Base-by-base conservation (phyloP, 225 moss, liverwort and hornwort genomes). In the Sphagnum tenellum region DNA sequence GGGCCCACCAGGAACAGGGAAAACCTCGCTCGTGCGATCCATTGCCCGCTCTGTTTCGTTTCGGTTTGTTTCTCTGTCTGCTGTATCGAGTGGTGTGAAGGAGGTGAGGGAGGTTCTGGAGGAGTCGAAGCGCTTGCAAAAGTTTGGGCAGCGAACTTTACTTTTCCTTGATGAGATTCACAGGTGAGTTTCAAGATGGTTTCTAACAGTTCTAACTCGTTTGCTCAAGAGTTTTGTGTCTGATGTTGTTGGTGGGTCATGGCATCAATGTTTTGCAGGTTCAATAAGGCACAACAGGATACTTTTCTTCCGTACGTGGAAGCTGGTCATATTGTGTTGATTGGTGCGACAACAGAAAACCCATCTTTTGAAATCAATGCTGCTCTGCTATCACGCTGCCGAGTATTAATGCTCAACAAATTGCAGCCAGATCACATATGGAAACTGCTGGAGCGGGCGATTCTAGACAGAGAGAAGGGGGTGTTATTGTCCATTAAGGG, bases 201-300 rank as follows among this genome's bases (percentile, higher is more conserved):
- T 6, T 6, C 9, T 52, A 9, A 9, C 52, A 52, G 9, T 52
- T 52, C 6, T 9, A 52, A 52, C 52, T 52, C 52, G 2, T 52
- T 52, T 52, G 52, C 9, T 52, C 52, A 9, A 6, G 9, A 52
- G 52, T 52, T 52, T 29, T 29, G 29, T 29, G 29, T 29, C 29
- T 29, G 29, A 52, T 6, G 9, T 6, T 52, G 6, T 52, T 52
- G 52, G 52, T 52, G 52, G 52, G 6, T 52, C 52, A 52, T 5
- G 7, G 52, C 52, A 52, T 52, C 29, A 29, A 29, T 29, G 29
- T 29, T 29, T 29, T 47, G 3, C 44, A 85, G 81, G 72, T 94
- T 94, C 58, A 94, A 90, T 70, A 94, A 90, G 71, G 73, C 87
- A 9, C 90, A 89, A 70, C 94, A 94, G 69, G 94, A 90, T 80